Conservation (phyloP, 345 rosid genomes). For the Linum lewisii region DNA sequence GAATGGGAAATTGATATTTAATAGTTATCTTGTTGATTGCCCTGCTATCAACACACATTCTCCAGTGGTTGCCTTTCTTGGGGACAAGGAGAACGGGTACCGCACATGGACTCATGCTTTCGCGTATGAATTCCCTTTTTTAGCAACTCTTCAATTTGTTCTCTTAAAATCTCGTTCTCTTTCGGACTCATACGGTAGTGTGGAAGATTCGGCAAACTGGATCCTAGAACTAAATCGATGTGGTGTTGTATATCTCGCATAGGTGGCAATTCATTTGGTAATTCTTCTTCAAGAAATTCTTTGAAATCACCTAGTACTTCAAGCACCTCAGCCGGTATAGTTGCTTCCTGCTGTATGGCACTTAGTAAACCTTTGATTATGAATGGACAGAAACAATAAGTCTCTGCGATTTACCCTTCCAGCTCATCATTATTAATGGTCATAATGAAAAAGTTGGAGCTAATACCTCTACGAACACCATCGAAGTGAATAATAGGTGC, state of each 20-base stretch:
- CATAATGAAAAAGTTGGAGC: too few relatives aligned
- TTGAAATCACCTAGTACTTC: not conserved
- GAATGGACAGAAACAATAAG: too few relatives aligned
- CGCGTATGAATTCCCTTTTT: not conserved
- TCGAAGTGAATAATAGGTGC: too few relatives aligned
- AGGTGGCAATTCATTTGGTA: not conserved
- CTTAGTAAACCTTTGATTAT: not conserved
- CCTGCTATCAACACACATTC: not conserved
- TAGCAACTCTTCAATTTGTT: not conserved
- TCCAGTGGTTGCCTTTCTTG: not conserved
- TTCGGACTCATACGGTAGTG: not conserved
- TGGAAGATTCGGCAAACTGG: not conserved
- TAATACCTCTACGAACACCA: too few relatives aligned
- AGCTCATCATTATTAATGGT: too few relatives aligned
- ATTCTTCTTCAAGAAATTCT: not conserved
- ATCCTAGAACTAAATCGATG: not conserved
- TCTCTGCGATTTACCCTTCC: too few relatives aligned
- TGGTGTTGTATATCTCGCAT: not conserved
- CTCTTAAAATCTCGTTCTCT: not conserved
- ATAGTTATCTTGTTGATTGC: slow-evolving; percentile 2
- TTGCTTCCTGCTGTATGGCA: not conserved
- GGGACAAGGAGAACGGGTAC: not conserved
- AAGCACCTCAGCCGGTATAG: not conserved
- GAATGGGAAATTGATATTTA: not conserved
- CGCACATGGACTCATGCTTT: not conserved